Conservation (phyloP, 2,329 filamentous ascomycete species). For the Ascochyta viciae-villosae region DNA sequence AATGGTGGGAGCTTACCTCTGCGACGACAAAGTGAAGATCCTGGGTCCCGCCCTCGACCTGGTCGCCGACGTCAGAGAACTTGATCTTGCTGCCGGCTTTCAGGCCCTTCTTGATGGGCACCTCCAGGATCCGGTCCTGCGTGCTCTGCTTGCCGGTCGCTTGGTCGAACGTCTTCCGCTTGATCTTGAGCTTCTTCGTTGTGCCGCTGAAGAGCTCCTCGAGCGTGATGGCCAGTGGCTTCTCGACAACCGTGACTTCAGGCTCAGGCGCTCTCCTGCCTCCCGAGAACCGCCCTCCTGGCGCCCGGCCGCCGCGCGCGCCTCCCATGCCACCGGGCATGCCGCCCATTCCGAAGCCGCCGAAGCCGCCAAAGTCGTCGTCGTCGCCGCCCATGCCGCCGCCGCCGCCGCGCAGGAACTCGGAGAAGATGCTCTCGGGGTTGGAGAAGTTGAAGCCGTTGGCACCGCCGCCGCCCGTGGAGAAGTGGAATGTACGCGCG, state of each 20-base stretch:
- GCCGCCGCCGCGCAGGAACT: constrained; percentile 74
- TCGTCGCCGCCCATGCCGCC: constrained; percentile 62
- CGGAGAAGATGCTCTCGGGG: constrained; percentile 82
- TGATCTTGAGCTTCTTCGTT: constrained; percentile 98
- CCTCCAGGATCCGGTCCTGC: constrained; percentile 89
- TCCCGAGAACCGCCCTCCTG: constrained; percentile 45
- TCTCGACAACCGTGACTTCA: constrained; percentile 90
- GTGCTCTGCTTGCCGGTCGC: constrained; percentile 81
- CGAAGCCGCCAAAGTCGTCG: constrained; percentile 56
- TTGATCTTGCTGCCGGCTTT: constrained; percentile 99
- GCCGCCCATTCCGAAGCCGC: constrained; percentile 50
- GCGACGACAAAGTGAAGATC: constrained; percentile 94
- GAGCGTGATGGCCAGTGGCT: constrained; percentile 77
- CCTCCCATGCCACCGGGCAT: constrained; percentile 39
- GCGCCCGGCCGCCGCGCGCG: constrained; percentile 43
- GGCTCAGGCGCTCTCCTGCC: constrained; percentile 66
- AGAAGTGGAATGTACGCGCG: constrained; percentile 70
- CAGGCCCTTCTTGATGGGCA: constrained; percentile 92
- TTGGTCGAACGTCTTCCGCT: constrained; percentile 89
- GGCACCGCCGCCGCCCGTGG: constrained; percentile 60
- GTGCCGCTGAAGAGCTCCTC: constrained; percentile 89
- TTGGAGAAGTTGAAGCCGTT: constrained; percentile 83
- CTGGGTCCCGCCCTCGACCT: constrained; percentile 94
- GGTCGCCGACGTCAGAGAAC: constrained; percentile 96
- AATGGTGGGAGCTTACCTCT: constrained; percentile 69